phyloP scores from a whole-genome alignment of 257 asterid species.

The Voacanga thouarsii region DNA sequence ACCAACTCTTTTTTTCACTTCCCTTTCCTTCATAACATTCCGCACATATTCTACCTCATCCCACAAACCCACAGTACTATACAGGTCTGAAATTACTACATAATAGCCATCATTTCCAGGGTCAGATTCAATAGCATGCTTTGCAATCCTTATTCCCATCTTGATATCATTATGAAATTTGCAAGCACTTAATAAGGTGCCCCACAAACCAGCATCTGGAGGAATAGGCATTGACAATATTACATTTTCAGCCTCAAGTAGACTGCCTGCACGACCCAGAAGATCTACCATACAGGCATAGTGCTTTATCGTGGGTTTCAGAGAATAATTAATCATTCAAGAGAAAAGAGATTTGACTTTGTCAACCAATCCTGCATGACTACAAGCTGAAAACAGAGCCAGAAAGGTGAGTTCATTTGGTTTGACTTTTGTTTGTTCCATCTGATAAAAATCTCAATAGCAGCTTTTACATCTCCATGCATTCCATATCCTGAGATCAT shows the following conservation, averaged over 20 bases:
- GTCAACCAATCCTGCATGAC: slow-evolving; percentile 66
- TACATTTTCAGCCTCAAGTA: slow-evolving; percentile 56
- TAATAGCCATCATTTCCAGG: no score
- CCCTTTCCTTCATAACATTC: no score
- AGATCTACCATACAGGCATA: slow-evolving; percentile 80
- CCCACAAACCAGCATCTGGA: slow-evolving; percentile 77
- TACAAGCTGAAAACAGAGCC: slow-evolving; percentile 37
- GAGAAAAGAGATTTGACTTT: no score
- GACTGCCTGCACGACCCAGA: slow-evolving; percentile 55
- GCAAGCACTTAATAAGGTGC: slow-evolving; percentile 69
- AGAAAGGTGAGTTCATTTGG: slow-evolving; percentile 50
- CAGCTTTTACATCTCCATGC: slow-evolving; percentile 62
- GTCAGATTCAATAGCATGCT: no score
- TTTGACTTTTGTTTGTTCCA: slow-evolving; percentile 43
- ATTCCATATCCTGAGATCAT: slow-evolving; percentile 45
- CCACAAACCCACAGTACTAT: no score
- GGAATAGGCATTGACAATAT: slow-evolving; percentile 52
- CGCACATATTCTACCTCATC: no score
- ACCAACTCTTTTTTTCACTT: no score
- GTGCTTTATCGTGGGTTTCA: slow-evolving; percentile 61
- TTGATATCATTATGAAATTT: slow-evolving; percentile 51
- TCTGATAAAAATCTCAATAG: slow-evolving; percentile 31
- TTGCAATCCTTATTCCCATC: slow-evolving; percentile 38
- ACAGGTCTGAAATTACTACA: no score
- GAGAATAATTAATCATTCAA: slow-evolving; percentile 44